phyloP scores from a whole-genome alignment of 768 basidiomycete genomes.

The Tricholoma terreum region DNA sequence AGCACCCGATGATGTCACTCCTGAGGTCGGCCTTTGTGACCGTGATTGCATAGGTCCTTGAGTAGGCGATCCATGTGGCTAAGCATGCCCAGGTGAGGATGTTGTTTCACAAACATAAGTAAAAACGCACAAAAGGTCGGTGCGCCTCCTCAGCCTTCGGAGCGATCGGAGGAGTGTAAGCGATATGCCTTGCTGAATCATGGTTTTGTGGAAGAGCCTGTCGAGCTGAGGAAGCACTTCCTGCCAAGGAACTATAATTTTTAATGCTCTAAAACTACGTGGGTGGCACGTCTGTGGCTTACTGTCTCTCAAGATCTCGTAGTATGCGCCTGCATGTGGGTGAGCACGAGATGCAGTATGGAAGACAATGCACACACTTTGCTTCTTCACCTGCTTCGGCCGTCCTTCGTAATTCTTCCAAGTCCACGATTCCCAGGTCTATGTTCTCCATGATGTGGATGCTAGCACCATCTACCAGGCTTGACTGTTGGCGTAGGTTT shows the following conservation, averaged over 20 bases:
- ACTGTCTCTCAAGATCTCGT: constrained; percentile 3
- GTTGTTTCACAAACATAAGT: background rate
- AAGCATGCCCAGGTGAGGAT: background rate
- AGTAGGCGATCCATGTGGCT: background rate
- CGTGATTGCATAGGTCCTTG: background rate
- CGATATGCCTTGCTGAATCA: background rate
- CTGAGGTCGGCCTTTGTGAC: background rate
- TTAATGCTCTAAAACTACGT: background rate
- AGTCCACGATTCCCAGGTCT: constrained; percentile 17
- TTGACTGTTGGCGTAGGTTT: constrained; percentile 6
- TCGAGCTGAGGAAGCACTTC: constrained; percentile 6
- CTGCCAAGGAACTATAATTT: background rate
- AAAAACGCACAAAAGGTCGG: background rate
- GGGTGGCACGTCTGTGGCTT: background rate
- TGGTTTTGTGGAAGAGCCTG: background rate
- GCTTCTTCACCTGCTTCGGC: constrained; percentile 16
- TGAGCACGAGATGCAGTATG: background rate
- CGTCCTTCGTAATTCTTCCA: constrained; percentile 12
- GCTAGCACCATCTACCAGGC: background rate
- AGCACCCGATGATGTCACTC: background rate
- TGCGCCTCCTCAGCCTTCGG: background rate
- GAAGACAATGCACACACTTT: constrained; percentile 12
- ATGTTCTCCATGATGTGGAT: constrained; percentile 34
- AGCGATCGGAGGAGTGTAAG: background rate
- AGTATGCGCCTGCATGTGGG: constrained; percentile 9